phyloP scores from a whole-genome alignment of 2,329 filamentous ascomycete species.

The Pyrenochaeta sp. region DNA sequence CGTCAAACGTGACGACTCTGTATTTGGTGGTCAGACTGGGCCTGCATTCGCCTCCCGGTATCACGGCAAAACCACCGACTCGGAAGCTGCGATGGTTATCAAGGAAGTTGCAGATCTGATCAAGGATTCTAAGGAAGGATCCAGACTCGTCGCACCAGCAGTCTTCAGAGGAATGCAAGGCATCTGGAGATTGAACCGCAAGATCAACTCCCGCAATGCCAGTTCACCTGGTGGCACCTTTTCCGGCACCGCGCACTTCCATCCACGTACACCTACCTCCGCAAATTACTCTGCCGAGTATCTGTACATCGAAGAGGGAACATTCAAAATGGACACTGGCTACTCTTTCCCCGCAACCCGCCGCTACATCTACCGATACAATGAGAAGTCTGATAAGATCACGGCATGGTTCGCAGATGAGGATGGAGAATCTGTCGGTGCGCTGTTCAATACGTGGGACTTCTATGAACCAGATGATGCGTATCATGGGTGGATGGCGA shows the following conservation, averaged over 20 bases:
- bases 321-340: slow-evolving; percentile 66
- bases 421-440: slow-evolving; percentile 74
- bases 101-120: slow-evolving; percentile 55
- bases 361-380: slow-evolving; percentile 77
- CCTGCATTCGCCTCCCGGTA: slow-evolving; percentile 50
- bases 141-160: slow-evolving; percentile 68
- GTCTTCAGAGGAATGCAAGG: slow-evolving; percentile 77
- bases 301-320: slow-evolving; percentile 71
- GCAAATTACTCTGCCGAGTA: slow-evolving; percentile 62
- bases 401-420: slow-evolving; percentile 79
- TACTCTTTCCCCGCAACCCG: slow-evolving; percentile 68
- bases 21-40: slow-evolving; percentile 59
- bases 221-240: slow-evolving; percentile 72
- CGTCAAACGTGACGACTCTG: slow-evolving; percentile 55
- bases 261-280: slow-evolving; percentile 66
- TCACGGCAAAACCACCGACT: slow-evolving; percentile 35
- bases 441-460: slow-evolving; percentile 78
- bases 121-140: slow-evolving; percentile 53
- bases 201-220: slow-evolving; percentile 62
- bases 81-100: slow-evolving; percentile 56
- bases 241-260: slow-evolving; percentile 70
- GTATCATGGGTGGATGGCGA: slow-evolving; percentile 66
- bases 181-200: slow-evolving; percentile 70
- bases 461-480: slow-evolving; percentile 56
- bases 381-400: slow-evolving; percentile 66